These are phyloP conservation scores for Aspergillus nomiae DNA, from an alignment of 2,329 filamentous ascomycete species.

Conservation along the genomic window DNA sequence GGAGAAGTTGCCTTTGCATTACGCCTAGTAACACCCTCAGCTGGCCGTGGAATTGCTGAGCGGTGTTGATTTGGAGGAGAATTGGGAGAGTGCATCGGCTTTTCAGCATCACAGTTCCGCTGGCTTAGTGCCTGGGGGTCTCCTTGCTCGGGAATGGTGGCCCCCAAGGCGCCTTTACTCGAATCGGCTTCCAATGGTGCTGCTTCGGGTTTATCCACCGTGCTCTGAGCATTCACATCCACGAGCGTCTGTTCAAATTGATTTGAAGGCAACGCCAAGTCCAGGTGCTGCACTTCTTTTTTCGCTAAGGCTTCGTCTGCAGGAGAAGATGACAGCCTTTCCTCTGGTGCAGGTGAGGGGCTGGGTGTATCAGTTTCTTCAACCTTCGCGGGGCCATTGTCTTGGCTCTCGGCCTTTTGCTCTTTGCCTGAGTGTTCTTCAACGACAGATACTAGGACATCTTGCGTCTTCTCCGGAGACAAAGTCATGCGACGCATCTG, in stretches of 20 bases:
- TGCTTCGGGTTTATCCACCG: conserved; percentile 1
- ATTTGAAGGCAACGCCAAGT: conserved; percentile 54
- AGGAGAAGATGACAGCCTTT: conserved; percentile 20
- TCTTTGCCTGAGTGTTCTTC: conserved; percentile 59
- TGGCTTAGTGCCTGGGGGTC: conserved; percentile 12
- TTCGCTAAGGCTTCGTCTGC: conserved; percentile 38
- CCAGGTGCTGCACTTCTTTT: conserved; percentile 62
- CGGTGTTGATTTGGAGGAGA: conserved; percentile 29
- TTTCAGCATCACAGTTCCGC: conserved; percentile 17
- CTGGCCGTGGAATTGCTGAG: conserved; percentile 44
- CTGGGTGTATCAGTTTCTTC: conserved; percentile 25
- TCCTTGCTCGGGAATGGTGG: conserved; percentile 16
- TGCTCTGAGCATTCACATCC: conserved; percentile 4
- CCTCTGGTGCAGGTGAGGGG: conserved; percentile 22
- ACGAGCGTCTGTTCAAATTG: conserved; percentile 26
- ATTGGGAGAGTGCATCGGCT: conserved; percentile 13
- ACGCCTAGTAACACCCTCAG: conserved; percentile 39
- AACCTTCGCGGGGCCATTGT: conserved; percentile 15
- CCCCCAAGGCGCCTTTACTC: conserved; percentile 11
- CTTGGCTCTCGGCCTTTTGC: conserved; percentile 23
- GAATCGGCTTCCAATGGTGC: conserved; percentile 9
- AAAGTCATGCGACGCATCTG: conserved; percentile 48
- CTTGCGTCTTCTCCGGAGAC: conserved; percentile 63
- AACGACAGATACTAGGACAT: conserved; percentile 66
- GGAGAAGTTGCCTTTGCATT: conserved; percentile 46